Evolutionary conservation across 208 protist genomes (phyloP), one percentile per base, ranked within the genome.

Genomic region (Trichomonas tenax): DNA sequence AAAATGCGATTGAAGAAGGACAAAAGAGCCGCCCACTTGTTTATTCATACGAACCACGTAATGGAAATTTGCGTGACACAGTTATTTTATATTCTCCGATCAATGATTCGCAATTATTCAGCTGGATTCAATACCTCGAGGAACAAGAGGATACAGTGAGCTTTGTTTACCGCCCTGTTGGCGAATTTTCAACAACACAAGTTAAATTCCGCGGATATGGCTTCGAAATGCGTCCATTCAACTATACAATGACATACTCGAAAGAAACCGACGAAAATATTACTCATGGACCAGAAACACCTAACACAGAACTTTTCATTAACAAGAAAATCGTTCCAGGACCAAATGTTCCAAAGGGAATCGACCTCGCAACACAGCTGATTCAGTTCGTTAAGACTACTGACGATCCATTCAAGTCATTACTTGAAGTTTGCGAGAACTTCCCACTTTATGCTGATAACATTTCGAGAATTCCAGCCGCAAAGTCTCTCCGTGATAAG

Each of bases 191-290:
- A 14, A n/a, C 34, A n/a, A 48, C 34, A 10, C 10, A 6, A 38
- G 41, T 90, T 48, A 45, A n/a, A 48, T 90, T 90, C 23, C 82
- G 82, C 10, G 82, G 82, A 23, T 90, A 90, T 90, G 82, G 82
- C 10, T 48, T 90, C 41, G 82, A 90, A 90, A 14, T 36, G 4
- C 82, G 82, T 34, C 82, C 82, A 34, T 90, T 90, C 23, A 90
- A 90, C 41, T 90, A 90, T 90, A 44, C 82, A 90, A 90, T 90
- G 82, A 90, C 82, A 48, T 90, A 90, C 48, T 48, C 41, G n/a
- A 45, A 36, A 41, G 34, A 48, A 31, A 11, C 3, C 45, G 40
- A 45, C 8, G 82, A 90, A 48, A 48, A 90, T 3, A 48, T 90
- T 48, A 36, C 31, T 11, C 10, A 17, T 38, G 41, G 41, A 10